These are phyloP conservation scores for Rhizopus arrhizus DNA, from an alignment of 371 early-diverging fungal species.

Conservation along the genomic window DNA sequence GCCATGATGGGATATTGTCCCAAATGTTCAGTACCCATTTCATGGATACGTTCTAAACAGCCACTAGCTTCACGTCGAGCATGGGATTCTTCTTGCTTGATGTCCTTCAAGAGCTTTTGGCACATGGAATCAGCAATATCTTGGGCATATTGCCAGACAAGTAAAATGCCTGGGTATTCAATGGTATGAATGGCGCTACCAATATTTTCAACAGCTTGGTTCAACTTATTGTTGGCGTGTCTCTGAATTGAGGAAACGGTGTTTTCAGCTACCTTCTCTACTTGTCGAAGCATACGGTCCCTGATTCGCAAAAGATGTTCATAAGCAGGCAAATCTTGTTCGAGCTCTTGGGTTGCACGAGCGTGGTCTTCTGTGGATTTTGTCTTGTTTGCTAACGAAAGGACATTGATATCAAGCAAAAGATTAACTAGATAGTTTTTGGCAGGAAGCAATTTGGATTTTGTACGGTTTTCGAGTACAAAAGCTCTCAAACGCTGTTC, in stretches of 20 bases:
- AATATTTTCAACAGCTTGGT: slow-evolving; percentile 63
- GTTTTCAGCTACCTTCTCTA: slow-evolving; percentile 69
- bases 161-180: slow-evolving; percentile 79
- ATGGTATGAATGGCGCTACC: slow-evolving; percentile 66
- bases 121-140: slow-evolving; percentile 73
- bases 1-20: slow-evolving; percentile 44
- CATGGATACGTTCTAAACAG: slow-evolving; percentile 65
- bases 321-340: slow-evolving; percentile 60
- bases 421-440: slow-evolving; percentile 87
- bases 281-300: slow-evolving; percentile 62
- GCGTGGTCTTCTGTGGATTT: slow-evolving; percentile 45
- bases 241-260: slow-evolving; percentile 60
- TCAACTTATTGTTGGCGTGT: slow-evolving; percentile 56
- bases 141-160: slow-evolving; percentile 85
- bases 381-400: slow-evolving; percentile 59
- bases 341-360: slow-evolving; percentile 42
- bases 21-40: slow-evolving; percentile 61
- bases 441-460: slow-evolving; percentile 93
- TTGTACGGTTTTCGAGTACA: slow-evolving; percentile 91
- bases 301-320: slow-evolving; percentile 56
- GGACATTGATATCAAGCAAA: slow-evolving; percentile 64
- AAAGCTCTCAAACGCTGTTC: slow-evolving; percentile 88
- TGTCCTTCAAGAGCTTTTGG: slow-evolving; percentile 62
- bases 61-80: slow-evolving; percentile 65
- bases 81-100: slow-evolving; percentile 67